Conservation (phyloP, 306 rosid species). For the Vigna angularis region DNA sequence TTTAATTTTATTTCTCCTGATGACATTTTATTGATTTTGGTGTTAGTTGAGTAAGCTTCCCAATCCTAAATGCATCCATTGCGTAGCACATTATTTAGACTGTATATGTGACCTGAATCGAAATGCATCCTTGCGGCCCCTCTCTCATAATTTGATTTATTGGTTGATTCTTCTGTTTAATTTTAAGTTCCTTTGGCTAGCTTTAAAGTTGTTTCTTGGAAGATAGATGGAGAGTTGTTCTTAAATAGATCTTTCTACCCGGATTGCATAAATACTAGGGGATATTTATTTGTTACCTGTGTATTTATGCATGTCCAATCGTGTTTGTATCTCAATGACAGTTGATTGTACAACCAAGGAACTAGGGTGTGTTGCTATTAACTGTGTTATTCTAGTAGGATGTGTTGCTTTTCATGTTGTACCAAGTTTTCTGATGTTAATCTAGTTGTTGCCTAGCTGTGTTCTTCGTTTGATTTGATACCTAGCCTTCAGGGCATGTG, state of each 20-base stretch:
- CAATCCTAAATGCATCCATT: not conserved
- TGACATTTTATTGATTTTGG: not conserved
- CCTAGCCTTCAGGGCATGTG: not conserved
- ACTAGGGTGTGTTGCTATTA: slow-evolving; percentile 4
- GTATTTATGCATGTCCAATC: slow-evolving; percentile 23
- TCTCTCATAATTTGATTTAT: not conserved
- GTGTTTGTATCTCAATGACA: slow-evolving; percentile 2
- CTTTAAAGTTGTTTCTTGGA: slow-evolving; percentile 1
- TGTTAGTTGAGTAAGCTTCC: not conserved
- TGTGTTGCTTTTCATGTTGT: slow-evolving; percentile 10
- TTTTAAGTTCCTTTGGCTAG: slow-evolving; percentile 10
- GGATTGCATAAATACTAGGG: slow-evolving; percentile 1
- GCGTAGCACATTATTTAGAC: not conserved
- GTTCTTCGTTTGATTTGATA: not conserved
- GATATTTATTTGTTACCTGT: not conserved
- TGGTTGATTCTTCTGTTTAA: not conserved
- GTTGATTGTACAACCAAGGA: not conserved
- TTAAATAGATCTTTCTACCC: slow-evolving; percentile 24
- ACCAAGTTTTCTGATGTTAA: slow-evolving; percentile 8
- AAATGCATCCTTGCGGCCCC: not conserved
- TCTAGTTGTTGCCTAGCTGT: slow-evolving; percentile 16
- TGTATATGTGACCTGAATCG: not conserved
- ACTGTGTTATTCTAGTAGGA: not conserved
- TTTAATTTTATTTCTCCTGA: not conserved
- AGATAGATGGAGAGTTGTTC: not conserved